Percentiles rank a stretch among this genome's conserved stretches.
Evolutionary conservation across 495 filamentous ascomycete species (phyloP).

Genomic region (Penicillium lividum): DNA sequence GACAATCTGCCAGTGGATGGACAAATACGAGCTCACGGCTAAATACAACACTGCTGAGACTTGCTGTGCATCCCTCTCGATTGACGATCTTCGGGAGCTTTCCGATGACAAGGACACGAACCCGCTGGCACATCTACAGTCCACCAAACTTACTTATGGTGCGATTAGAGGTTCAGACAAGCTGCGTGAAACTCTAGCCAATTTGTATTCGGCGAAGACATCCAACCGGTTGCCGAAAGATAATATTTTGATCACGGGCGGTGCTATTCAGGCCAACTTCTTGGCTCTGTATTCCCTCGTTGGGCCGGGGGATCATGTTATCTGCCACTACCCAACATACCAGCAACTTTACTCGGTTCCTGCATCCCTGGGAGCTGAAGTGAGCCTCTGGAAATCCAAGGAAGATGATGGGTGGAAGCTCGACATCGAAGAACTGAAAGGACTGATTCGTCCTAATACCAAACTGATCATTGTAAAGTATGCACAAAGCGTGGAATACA

Average conservation of each 20-base stretch:
- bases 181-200: constrained; percentile 62
- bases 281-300: constrained; percentile 73
- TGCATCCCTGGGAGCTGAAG: constrained; percentile 74
- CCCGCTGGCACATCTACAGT: constrained; percentile 37
- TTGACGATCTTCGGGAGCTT: constrained; percentile 65
- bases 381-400: constrained; percentile 76
- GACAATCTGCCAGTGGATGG: constrained; percentile 74
- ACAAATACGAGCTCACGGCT: constrained; percentile 71
- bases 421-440: constrained; percentile 65
- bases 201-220: constrained; percentile 61
- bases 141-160: constrained; percentile 66
- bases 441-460: constrained; percentile 70
- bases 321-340: constrained; percentile 89
- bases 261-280: constrained; percentile 85
- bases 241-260: constrained; percentile 74
- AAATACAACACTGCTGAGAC: constrained; percentile 88
- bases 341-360: constrained; percentile 84
- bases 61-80: constrained; percentile 77
- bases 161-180: constrained; percentile 68
- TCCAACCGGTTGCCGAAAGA: constrained; percentile 56
- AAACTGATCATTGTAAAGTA: constrained; percentile 72
- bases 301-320: constrained; percentile 80
- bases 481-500: background rate
- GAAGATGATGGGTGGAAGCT: constrained; percentile 65
- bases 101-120: constrained; percentile 53